These are phyloP conservation scores for Multifurca ochricompacta DNA, from an alignment of 768 basidiomycete genomes.

Conservation along the genomic window DNA sequence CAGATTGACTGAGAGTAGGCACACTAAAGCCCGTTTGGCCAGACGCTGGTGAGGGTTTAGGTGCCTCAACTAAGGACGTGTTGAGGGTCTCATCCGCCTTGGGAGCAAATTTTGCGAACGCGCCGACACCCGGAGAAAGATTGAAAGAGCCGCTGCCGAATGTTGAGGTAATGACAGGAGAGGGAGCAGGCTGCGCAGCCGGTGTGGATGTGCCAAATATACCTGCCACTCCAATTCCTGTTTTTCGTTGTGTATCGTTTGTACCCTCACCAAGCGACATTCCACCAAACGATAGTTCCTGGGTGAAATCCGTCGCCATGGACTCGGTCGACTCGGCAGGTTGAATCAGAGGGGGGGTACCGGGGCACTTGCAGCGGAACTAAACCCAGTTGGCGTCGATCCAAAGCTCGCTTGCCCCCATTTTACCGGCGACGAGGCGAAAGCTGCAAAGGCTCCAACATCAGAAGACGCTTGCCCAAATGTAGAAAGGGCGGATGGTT, in stretches of 20 bases:
- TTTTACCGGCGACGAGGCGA: slow-evolving; percentile 21
- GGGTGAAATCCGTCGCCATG: slow-evolving; percentile 20
- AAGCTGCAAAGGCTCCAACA: slow-evolving; percentile 23
- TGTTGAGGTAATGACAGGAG: slow-evolving; percentile 6
- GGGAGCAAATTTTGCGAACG: slow-evolving; percentile 22
- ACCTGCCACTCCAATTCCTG: slow-evolving; percentile 11
- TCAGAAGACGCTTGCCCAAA: slow-evolving; percentile 7
- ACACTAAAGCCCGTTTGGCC: slow-evolving; percentile 19
- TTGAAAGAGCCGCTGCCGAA: slow-evolving; percentile 19
- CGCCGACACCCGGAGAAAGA: slow-evolving; percentile 27
- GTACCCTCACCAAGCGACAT: slow-evolving; percentile 24
- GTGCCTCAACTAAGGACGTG: neutral
- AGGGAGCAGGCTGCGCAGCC: neutral
- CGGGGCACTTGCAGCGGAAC: neutral
- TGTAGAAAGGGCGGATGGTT: slow-evolving; percentile 13
- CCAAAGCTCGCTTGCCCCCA: slow-evolving; percentile 23
- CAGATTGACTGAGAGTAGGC: slow-evolving; percentile 25
- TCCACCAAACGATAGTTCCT: slow-evolving; percentile 21
- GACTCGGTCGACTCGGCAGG: slow-evolving; percentile 8
- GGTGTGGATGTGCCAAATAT: slow-evolving; percentile 26
- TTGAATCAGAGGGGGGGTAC: slow-evolving; percentile 13
- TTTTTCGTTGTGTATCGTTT: slow-evolving; percentile 16
- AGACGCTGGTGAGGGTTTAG: slow-evolving; percentile 21
- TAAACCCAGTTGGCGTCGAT: slow-evolving; percentile 5
- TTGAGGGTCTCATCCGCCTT: slow-evolving; percentile 15